phyloP scores from a whole-genome alignment of 2,329 filamentous ascomycete species.

The Thelonectria discophora region DNA sequence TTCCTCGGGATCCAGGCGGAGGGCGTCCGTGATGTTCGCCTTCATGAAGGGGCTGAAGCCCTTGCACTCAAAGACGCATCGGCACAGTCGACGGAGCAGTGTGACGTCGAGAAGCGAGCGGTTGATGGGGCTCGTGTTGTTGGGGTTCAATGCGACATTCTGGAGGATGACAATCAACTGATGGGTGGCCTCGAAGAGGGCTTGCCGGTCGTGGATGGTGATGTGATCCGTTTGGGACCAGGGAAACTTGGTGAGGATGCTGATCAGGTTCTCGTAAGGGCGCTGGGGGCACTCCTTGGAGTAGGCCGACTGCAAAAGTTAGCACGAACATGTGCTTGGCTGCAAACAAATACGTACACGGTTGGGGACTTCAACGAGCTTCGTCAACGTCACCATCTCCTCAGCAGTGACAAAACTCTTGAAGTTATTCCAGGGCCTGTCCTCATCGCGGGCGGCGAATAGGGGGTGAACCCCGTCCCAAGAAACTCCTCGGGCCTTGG shows the following conservation, averaged over 20 bases:
- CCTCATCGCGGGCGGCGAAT: constrained; percentile 45
- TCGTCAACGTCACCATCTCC: constrained; percentile 70
- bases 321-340: constrained; percentile 1
- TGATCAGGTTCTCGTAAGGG: constrained; percentile 72
- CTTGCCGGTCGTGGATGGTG: constrained; percentile 65
- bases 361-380: constrained; percentile 69
- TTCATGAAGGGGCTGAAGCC: constrained; percentile 71
- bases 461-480: constrained; percentile 62
- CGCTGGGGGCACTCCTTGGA: constrained; percentile 69
- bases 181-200: constrained; percentile 60
- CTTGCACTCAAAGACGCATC: constrained; percentile 63
- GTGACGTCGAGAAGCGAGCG: constrained; percentile 61
- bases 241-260: constrained; percentile 69
- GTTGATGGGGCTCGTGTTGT: constrained; percentile 58
- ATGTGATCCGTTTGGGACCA: constrained; percentile 67
- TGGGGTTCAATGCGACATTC: constrained; percentile 50
- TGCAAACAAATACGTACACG: constrained; percentile 60
- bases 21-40: constrained; percentile 64
- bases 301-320: constrained; percentile 61
- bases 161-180: constrained; percentile 59
- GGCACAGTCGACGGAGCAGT: constrained; percentile 62
- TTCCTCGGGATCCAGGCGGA: constrained; percentile 49
- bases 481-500: constrained; percentile 62
- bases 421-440: constrained; percentile 61
- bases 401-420: constrained; percentile 69